Evolutionary conservation across 2,329 filamentous ascomycete species (phyloP).

Genomic region (Amauroascus verrucosus): DNA sequence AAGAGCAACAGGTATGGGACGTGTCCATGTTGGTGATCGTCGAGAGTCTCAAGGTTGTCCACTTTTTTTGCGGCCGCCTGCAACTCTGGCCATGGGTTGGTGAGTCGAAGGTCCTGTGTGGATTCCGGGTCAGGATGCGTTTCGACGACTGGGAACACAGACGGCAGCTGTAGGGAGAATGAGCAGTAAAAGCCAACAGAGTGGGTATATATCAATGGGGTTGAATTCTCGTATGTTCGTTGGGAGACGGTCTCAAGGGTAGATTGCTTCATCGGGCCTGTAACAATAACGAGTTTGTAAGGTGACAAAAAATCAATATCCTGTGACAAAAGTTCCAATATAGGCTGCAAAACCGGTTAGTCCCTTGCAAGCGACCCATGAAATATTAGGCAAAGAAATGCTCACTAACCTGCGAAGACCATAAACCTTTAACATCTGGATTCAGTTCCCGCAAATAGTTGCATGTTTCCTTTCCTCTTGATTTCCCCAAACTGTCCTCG

Average conservation of each 20-base stretch:
- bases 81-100: constrained; percentile 79
- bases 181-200: constrained; percentile 88
- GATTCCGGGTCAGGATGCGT: constrained; percentile 85
- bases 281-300: constrained; percentile 53
- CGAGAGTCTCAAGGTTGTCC: constrained; percentile 56
- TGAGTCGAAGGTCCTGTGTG: constrained; percentile 71
- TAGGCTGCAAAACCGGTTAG: constrained; percentile 21
- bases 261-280: constrained; percentile 47
- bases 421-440: constrained; percentile 76
- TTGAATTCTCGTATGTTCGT: constrained; percentile 47
- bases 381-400: not conserved
- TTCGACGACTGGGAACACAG: constrained; percentile 84
- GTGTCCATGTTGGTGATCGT: constrained; percentile 78
- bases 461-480: constrained; percentile 66
- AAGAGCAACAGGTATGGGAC: constrained; percentile 78
- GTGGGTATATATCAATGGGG: constrained; percentile 71
- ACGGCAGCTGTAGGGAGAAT: constrained; percentile 67
- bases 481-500: constrained; percentile 62
- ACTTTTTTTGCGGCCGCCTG: constrained; percentile 55
- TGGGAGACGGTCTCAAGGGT: constrained; percentile 42
- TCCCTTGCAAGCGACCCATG: not conserved
- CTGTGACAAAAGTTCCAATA: constrained; percentile 30
- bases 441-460: constrained; percentile 78
- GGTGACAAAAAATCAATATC: constrained; percentile 32
- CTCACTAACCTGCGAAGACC: constrained; percentile 45